These are phyloP conservation scores for Diaporthe eres DNA, from an alignment of 2,329 filamentous ascomycete genomes.

Conservation along the genomic window DNA sequence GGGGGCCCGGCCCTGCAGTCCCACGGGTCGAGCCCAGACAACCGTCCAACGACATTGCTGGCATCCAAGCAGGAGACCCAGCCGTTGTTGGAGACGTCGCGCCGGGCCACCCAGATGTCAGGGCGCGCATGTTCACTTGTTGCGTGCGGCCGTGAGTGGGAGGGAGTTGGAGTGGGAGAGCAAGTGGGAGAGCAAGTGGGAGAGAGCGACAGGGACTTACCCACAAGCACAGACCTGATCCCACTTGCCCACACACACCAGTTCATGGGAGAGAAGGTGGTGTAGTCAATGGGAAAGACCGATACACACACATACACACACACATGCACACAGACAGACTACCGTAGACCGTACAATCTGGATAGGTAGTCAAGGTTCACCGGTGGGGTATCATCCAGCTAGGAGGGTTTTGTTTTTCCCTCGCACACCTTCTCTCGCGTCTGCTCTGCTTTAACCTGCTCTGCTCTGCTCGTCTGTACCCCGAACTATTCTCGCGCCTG, in stretches of 20 bases:
- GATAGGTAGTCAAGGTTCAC: constrained; percentile 19
- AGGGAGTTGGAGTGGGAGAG: not conserved
- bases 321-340: not conserved
- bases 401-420: constrained; percentile 18
- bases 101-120: constrained; percentile 12
- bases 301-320: not conserved
- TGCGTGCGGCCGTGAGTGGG: not conserved
- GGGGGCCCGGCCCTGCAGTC: constrained; percentile 23
- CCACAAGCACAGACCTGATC: constrained; percentile 18
- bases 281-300: not conserved
- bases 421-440: constrained; percentile 9
- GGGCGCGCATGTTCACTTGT: not conserved
- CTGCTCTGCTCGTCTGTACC: not conserved
- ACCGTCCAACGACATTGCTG: constrained; percentile 32
- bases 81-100: constrained; percentile 6
- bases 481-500: constrained; percentile 1
- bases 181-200: not conserved
- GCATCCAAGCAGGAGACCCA: constrained; percentile 8
- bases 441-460: not conserved
- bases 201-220: not conserved
- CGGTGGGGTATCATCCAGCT: constrained; percentile 26
- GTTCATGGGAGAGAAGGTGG: constrained; percentile 21
- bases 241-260: constrained; percentile 16
- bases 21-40: constrained; percentile 16
- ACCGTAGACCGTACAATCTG: constrained; percentile 22